Base-by-base conservation (phyloP, 2,329 filamentous ascomycete genomes). In the Paecilomyces niveus region DNA sequence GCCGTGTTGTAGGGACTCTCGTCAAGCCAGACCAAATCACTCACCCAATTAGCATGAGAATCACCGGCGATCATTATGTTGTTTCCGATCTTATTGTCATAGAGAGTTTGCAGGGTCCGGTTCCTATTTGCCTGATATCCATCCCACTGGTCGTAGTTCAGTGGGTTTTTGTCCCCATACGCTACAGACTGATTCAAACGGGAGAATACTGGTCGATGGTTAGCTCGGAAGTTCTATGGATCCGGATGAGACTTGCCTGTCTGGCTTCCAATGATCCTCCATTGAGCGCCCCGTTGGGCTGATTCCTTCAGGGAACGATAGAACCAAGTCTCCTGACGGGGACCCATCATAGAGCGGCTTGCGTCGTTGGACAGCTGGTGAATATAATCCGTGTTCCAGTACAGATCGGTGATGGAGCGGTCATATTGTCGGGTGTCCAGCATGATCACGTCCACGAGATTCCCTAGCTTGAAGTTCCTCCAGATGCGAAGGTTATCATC, bases 51-150 rank as follows among this genome's bases (percentile, higher is more conserved):
- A 22, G 82, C 81, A 67, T 91, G 89, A 45, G 80, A 83, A 68
- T 91, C 88, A 11, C 89, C 89, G 0, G 87, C 81, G 24, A 92
- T 81, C 66, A 91, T 84, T 64, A 91, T 83, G 67, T 87, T 90
- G 76, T 92, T 90, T 57, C 77, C 77, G 63, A 91, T 90, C 21
- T 85, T 79, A 70, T 89, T 84, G 57, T 85, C 78, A 65, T 87
- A 88, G 8, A 91, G 74, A 57, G 85, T 83, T 65, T 85, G 74
- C 10, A 90, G 76, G 0, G 89, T 91, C 35, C 88, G 81, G 75
- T 91, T 90, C 54, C 85, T 80, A 71, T 90, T 90, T 10, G 86
- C 80, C 57, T 82, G 74, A 66, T 91, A 91, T 1, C 87, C 88
- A 65, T 87, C 79, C 83, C 82, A 85, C 21, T 78, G 76, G 65